These are phyloP conservation scores for Penicillium sp. DNA, from an alignment of 2,329 filamentous ascomycete species.

Conservation along the genomic window DNA sequence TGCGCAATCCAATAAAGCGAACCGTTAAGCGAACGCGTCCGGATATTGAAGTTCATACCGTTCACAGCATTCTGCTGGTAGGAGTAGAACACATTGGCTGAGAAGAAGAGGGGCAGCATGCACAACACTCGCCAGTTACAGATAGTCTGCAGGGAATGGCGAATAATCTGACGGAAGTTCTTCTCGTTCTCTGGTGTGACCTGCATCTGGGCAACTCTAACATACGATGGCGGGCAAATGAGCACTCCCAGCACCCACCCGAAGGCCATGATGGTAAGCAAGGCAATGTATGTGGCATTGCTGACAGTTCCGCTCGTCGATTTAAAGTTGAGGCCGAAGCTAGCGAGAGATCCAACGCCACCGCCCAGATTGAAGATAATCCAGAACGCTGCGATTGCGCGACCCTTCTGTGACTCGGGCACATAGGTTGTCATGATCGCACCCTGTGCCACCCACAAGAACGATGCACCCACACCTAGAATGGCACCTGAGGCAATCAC, in stretches of 20 bases:
- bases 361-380: slow-evolving; percentile 51
- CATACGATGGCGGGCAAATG: slow-evolving; percentile 50
- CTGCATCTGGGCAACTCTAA: slow-evolving; percentile 42
- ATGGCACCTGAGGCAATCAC: slow-evolving; percentile 49
- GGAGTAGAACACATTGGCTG: slow-evolving; percentile 57
- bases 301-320: slow-evolving; percentile 48
- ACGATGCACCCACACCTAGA: slow-evolving; percentile 48
- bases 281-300: slow-evolving; percentile 53
- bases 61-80: slow-evolving; percentile 60
- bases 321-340: slow-evolving; percentile 48
- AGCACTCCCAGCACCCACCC: slow-evolving; percentile 52
- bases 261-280: slow-evolving; percentile 51
- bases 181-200: slow-evolving; percentile 42
- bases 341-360: slow-evolving; percentile 46
- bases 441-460: slow-evolving; percentile 51
- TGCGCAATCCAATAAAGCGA: slow-evolving; percentile 58
- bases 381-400: slow-evolving; percentile 48
- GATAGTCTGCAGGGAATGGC: slow-evolving; percentile 40
- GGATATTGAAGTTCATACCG: slow-evolving; percentile 55
- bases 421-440: slow-evolving; percentile 53
- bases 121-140: slow-evolving; percentile 48
- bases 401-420: slow-evolving; percentile 45
- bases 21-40: slow-evolving; percentile 57
- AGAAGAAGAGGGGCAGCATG: slow-evolving; percentile 57
- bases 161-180: slow-evolving; percentile 34